Percentiles rank a stretch among this genome's conserved stretches.
phyloP scores from a whole-genome alignment of 495 filamentous ascomycete species.

The Cryomyces antarcticus region DNA sequence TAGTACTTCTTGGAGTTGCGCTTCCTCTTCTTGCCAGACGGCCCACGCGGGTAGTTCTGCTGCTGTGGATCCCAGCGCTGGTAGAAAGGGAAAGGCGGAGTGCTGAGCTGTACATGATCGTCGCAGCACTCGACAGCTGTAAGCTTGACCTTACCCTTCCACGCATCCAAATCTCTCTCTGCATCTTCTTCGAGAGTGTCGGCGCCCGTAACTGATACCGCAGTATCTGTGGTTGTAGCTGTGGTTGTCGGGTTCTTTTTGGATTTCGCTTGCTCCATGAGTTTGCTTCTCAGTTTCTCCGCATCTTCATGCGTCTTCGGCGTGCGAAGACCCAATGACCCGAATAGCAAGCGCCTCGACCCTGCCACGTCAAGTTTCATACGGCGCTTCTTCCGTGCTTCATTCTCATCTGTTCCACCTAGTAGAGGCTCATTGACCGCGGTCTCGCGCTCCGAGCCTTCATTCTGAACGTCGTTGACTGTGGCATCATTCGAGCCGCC shows the following conservation, averaged over 20 bases:
- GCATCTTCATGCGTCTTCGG: conserved; percentile 51
- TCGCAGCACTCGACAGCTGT: conserved; percentile 68
- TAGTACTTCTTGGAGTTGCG: conserved; percentile 18
- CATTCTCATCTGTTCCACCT: conserved; percentile 1
- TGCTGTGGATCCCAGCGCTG: conserved; percentile 76
- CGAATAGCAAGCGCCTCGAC: conserved; percentile 47
- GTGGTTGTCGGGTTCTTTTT: conserved; percentile 16
- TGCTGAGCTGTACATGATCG: conserved; percentile 48
- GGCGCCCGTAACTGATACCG: conserved; percentile 6
- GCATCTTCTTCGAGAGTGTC: not conserved
- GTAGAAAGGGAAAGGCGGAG: conserved; percentile 75
- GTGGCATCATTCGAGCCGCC: not conserved
- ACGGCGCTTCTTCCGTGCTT: conserved; percentile 9
- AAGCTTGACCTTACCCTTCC: conserved; percentile 53
- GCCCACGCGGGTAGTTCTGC: conserved; percentile 34
- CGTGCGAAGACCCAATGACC: conserved; percentile 45
- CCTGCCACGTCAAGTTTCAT: conserved; percentile 41
- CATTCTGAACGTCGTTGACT: not conserved
- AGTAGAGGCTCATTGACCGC: not conserved
- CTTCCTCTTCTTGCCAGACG: conserved; percentile 24
- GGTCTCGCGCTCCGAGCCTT: not conserved
- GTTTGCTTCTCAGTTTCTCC: conserved; percentile 34
- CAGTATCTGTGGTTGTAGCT: conserved; percentile 15
- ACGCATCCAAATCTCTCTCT: conserved; percentile 27
- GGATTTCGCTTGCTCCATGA: conserved; percentile 24